Evolutionary conservation across 1,284 basidiomycete species (phyloP).

Genomic region (Moesziomyces parantarcticus): DNA sequence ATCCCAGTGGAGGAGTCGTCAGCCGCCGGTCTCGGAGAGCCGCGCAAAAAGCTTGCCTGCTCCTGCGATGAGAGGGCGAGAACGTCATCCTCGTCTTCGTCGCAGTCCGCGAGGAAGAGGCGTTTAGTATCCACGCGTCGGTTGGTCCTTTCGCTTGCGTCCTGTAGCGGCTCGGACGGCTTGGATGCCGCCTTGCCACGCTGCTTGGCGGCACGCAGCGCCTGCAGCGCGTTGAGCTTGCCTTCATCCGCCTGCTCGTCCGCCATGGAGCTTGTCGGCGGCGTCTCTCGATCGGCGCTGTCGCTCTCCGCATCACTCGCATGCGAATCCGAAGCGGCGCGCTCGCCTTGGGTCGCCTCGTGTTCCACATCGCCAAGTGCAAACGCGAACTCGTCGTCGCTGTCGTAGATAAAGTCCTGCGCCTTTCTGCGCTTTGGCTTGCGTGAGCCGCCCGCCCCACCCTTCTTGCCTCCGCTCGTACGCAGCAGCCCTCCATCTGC

Average conservation of each 20-base stretch:
- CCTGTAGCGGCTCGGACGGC: constrained; percentile 17
- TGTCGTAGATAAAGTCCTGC: constrained; percentile 63
- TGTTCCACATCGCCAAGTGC: constrained; percentile 29
- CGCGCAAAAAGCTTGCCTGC: neutral
- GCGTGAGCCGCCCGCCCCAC: constrained; percentile 11
- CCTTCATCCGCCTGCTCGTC: constrained; percentile 18
- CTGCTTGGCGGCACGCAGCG: constrained; percentile 30
- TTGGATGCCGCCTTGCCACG: constrained; percentile 11
- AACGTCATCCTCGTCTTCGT: constrained; percentile 30
- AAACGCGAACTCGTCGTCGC: constrained; percentile 62
- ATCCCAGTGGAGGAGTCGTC: neutral
- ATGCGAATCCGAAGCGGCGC: constrained; percentile 4
- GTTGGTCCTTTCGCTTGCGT: constrained; percentile 23
- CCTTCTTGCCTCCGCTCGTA: constrained; percentile 21
- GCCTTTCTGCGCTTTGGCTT: constrained; percentile 40
- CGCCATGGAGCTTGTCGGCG: constrained; percentile 30
- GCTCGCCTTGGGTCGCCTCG: constrained; percentile 5
- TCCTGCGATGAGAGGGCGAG: constrained; percentile 25
- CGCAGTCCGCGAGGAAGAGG: constrained; percentile 38
- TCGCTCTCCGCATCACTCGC: constrained; percentile 6
- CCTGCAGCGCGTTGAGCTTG: constrained; percentile 25
- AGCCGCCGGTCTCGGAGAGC: neutral
- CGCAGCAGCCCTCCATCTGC: constrained; percentile 31
- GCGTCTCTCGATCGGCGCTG: constrained; percentile 20
- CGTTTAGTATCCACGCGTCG: constrained; percentile 33